Conservation (phyloP, 2,329 filamentous ascomycete genomes). For the Plenodomus lindquistii region DNA sequence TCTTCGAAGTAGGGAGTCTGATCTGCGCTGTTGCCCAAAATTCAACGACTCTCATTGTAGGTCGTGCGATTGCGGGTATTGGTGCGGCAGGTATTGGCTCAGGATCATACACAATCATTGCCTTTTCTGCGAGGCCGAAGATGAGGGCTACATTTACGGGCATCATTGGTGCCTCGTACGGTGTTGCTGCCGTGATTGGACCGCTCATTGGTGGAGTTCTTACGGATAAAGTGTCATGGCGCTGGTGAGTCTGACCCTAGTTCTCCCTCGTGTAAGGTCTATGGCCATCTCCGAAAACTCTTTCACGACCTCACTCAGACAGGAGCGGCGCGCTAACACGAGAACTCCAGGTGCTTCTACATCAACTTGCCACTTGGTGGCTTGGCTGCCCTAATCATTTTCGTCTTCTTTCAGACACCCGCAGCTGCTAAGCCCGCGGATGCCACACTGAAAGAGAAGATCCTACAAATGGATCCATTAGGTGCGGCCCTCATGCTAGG, state of each 20-base stretch:
- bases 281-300: constrained; percentile 12
- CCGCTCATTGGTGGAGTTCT: constrained; percentile 49
- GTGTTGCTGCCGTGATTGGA: constrained; percentile 43
- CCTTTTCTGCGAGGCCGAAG: constrained; percentile 47
- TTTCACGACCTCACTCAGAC: constrained; percentile 54
- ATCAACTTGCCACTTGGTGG: constrained; percentile 52
- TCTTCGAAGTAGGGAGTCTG: constrained; percentile 57
- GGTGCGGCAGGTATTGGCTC: constrained; percentile 58
- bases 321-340: constrained; percentile 45
- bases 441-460: constrained; percentile 39
- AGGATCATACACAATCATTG: constrained; percentile 57
- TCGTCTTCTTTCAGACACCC: constrained; percentile 38
- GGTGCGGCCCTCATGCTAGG: constrained; percentile 49
- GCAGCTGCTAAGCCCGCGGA: constrained; percentile 19
- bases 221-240: constrained; percentile 43
- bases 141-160: constrained; percentile 47
- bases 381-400: constrained; percentile 36
- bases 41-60: constrained; percentile 59
- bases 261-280: no score
- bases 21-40: constrained; percentile 57
- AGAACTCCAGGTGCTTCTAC: constrained; percentile 35
- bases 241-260: constrained; percentile 38
- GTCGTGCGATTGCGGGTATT: constrained; percentile 58
- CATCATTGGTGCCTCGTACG: constrained; percentile 43
- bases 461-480: constrained; percentile 51